Percentiles rank a stretch among this genome's conserved stretches.
These are phyloP conservation scores for Serendipita indica DNA, from an alignment of 768 basidiomycete genomes.

Conservation along the genomic window DNA sequence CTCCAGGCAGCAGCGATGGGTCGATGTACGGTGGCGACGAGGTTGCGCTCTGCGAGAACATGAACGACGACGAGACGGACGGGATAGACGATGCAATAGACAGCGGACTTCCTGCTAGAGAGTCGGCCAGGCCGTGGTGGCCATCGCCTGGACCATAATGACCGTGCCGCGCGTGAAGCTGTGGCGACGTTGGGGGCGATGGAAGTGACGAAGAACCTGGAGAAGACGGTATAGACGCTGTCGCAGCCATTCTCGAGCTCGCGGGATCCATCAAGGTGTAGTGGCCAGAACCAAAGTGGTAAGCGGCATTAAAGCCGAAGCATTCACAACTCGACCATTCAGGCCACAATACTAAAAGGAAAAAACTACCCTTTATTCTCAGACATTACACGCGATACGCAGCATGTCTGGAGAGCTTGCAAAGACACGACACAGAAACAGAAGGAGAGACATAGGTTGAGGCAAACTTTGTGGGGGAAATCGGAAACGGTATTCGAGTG, in stretches of 20 bases:
- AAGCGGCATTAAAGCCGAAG: too few species aligned
- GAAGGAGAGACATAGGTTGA: too few species aligned
- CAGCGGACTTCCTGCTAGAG: neutral
- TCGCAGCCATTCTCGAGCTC: neutral
- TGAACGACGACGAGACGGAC: neutral
- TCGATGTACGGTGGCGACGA: slow-evolving; percentile 3
- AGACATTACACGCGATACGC: too few species aligned
- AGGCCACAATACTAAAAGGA: too few species aligned
- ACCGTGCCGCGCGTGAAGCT: neutral
- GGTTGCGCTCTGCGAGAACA: slow-evolving; percentile 5
- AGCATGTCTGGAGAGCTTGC: too few species aligned
- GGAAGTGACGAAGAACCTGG: slow-evolving; percentile 4
- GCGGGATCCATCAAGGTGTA: neutral
- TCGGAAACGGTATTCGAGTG: too few species aligned
- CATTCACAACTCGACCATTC: too few species aligned
- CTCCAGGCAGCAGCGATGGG: neutral
- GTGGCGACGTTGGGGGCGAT: neutral
- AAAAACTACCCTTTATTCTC: too few species aligned
- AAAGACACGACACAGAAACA: too few species aligned
- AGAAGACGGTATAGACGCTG: neutral
- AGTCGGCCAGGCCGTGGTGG: neutral
- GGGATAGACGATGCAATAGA: slow-evolving; percentile 1
- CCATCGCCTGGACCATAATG: neutral
- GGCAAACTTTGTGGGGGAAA: too few species aligned
- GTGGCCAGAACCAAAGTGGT: too few species aligned